Evolutionary conservation across 441 rosid species (phyloP), one percentile per base, ranked within the genome.

Genomic region (Metrosideros polymorpha): DNA sequence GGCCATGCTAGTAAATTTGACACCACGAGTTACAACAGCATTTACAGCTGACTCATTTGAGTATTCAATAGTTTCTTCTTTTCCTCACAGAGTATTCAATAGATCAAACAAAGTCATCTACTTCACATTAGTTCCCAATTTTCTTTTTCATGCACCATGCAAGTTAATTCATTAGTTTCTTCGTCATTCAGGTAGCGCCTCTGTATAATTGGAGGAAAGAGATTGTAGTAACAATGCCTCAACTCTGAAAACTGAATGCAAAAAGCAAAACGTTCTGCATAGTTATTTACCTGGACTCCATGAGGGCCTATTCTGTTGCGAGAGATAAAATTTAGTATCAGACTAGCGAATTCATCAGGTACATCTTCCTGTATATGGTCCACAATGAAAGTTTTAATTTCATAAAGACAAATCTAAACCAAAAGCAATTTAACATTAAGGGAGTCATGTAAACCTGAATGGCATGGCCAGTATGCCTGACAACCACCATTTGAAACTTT

Each of bases 401-500:
- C 75, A 55, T 2, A 18, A 35, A 45, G 84, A 45, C 25, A 52
- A 43, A 30, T 17, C 25, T 19, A 27, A 17, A 22, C 22, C 15
- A n/a, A 45, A 85, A 55, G 82, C 30, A 77, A 22, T 55, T 19
- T 51, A 22, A 43, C 29, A 54, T 39, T 53, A 82, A 43, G 24
- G 24, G 52, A 82, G n/a, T 55, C 56, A 86, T 56, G 42, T 25
- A 63, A 47, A 97, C 99, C 98, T 96, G 99, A 88, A 98, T 98
- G 77, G 99, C 98, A 93, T 98, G 99, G 83, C 99, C 99, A 2
- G 99, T 95, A 91, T 98, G 96, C 89, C 97, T 95, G 59, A 98
- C 96, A 51, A 96, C 98, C 56, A 96, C 95, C 99, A 98, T 95
- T 90, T 98, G 99, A 90, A 98, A 98, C 91, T 98, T 98, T 88